phyloP scores from a whole-genome alignment of 1,139 yeast species.

The Saccharomyces hybrid region DNA sequence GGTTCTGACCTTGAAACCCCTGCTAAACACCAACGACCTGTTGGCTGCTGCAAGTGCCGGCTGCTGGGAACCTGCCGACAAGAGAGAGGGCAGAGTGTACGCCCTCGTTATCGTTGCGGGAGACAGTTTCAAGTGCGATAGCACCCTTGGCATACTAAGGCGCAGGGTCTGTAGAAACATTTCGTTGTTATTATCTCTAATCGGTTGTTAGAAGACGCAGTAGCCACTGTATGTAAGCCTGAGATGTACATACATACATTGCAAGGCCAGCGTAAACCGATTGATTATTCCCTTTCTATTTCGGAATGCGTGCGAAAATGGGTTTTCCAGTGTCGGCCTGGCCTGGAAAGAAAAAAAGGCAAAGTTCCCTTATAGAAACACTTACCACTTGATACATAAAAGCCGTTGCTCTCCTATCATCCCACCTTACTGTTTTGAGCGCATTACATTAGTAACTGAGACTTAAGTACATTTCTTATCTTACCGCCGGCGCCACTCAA shows the following conservation, averaged over 20 bases:
- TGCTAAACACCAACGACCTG: constrained; percentile 8
- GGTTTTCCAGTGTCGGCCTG: background rate
- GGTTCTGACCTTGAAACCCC: constrained; percentile 67
- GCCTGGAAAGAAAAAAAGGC: background rate
- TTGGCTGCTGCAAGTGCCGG: background rate
- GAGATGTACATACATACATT: background rate
- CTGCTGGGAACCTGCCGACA: background rate
- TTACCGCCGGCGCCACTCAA: too few species aligned
- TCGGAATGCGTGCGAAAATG: background rate
- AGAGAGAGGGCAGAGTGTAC: background rate
- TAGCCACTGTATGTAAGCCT: background rate
- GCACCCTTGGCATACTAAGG: background rate
- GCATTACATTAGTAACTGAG: background rate
- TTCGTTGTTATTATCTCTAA: background rate
- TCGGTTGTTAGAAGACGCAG: background rate
- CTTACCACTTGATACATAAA: too few species aligned
- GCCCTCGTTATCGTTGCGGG: background rate
- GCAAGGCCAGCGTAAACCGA: background rate
- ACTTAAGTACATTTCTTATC: background rate
- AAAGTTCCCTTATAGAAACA: background rate
- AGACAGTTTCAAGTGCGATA: background rate
- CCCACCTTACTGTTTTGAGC: background rate
- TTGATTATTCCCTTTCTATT: background rate
- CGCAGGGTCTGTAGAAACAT: background rate
- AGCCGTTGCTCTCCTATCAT: background rate